Percentiles rank a stretch among this genome's conserved stretches.
Conservation (phyloP, 2,329 filamentous ascomycete species). For the Lanzia echinophila region DNA sequence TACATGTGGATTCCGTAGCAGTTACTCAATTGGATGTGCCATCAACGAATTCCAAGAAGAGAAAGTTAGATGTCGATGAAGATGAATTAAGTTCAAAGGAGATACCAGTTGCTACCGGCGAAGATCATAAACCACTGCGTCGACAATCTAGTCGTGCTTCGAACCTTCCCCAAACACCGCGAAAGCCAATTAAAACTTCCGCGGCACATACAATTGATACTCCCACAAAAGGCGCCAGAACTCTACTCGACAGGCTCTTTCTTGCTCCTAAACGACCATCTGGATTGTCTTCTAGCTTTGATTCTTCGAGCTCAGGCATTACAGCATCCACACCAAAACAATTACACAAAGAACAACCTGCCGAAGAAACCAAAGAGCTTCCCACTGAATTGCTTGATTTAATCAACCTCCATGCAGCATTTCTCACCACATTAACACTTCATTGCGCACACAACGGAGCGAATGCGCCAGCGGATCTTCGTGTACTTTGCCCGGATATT, state of each 20-base stretch:
- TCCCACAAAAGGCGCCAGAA: slow-evolving; percentile 28
- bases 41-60: slow-evolving; percentile 30
- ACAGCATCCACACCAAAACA: slow-evolving; percentile 10
- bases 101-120: slow-evolving; percentile 3
- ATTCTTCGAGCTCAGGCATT: slow-evolving; percentile 15
- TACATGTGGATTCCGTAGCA: slow-evolving; percentile 25
- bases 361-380: slow-evolving; percentile 24
- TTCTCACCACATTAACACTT: slow-evolving; percentile 61
- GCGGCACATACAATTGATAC: slow-evolving; percentile 20
- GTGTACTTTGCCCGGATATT: slow-evolving; percentile 53
- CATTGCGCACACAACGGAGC: slow-evolving; percentile 64
- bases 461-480: slow-evolving; percentile 56
- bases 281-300: slow-evolving; percentile 13
- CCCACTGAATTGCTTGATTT: slow-evolving; percentile 52
- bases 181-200: slow-evolving; percentile 16
- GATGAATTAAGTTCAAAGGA: slow-evolving; percentile 16
- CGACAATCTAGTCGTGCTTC: slow-evolving; percentile 7
- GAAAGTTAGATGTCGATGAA: slow-evolving; percentile 19
- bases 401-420: slow-evolving; percentile 56
- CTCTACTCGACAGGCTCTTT: slow-evolving; percentile 26
- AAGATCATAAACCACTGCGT: slow-evolving; percentile 15
- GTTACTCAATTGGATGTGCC: slow-evolving; percentile 27
- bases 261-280: slow-evolving; percentile 23
- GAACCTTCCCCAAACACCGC: slow-evolving; percentile 22
- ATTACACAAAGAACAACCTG: not conserved